Evolutionary conservation across 2,329 filamentous ascomycete genomes (phyloP).

Genomic region (Aspergillus sergii): DNA sequence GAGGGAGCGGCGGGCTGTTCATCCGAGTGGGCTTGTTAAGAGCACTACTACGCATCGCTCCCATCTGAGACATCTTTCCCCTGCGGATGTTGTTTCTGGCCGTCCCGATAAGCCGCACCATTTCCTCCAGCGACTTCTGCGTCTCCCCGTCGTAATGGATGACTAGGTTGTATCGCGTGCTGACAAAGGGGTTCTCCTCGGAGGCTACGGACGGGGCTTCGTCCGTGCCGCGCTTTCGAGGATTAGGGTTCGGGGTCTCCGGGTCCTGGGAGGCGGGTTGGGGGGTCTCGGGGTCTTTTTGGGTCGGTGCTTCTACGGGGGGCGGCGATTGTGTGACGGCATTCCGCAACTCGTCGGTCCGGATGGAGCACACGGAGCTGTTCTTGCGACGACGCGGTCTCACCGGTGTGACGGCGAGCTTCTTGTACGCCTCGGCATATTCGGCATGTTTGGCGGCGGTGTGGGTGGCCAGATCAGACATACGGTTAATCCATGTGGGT

Average conservation of each 20-base stretch:
- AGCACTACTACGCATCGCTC: conserved; percentile 27
- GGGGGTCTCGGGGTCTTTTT: conserved; percentile 1
- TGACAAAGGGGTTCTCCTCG: conserved; percentile 55
- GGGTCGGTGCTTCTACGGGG: conserved; percentile 7
- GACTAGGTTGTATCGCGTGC: conserved; percentile 74
- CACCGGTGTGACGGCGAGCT: conserved; percentile 31
- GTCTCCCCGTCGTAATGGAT: conserved; percentile 93
- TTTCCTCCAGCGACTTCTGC: conserved; percentile 77
- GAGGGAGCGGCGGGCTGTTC: neutral
- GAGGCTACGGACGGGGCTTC: conserved; percentile 37
- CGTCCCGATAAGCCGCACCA: conserved; percentile 79
- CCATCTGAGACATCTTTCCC: conserved; percentile 64
- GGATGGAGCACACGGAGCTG: conserved; percentile 48
- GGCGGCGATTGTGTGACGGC: neutral
- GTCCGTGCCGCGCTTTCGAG: conserved; percentile 40
- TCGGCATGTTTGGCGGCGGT: conserved; percentile 45
- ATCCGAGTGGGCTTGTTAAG: conserved; percentile 13
- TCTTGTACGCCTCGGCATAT: conserved; percentile 46
- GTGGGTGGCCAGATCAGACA: conserved; percentile 46
- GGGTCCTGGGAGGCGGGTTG: conserved; percentile 15
- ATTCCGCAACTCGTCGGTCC: conserved; percentile 28
- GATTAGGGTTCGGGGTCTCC: conserved; percentile 29
- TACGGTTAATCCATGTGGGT: conserved; percentile 46
- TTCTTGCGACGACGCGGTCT: conserved; percentile 42
- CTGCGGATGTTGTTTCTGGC: conserved; percentile 84